Conservation (phyloP, 106 monocot species). For the Acorus calamus region DNA sequence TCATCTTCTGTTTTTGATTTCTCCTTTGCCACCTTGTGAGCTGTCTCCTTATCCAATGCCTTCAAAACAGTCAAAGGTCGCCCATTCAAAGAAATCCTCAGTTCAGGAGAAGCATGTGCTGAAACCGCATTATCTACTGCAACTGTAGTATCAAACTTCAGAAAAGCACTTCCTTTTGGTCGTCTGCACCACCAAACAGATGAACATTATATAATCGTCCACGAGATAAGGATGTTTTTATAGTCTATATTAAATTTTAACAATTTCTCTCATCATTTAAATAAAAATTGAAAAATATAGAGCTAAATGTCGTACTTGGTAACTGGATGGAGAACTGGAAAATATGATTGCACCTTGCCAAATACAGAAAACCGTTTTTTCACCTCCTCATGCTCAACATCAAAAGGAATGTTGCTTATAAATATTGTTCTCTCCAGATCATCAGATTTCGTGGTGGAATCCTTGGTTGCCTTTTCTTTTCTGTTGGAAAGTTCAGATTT, state of each 20-base stretch:
- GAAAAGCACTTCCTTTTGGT: conserved; percentile 83
- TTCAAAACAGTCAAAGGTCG: conserved; percentile 57
- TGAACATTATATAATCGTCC: not conserved
- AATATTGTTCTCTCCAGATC: conserved; percentile 81
- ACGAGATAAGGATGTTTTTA: no score
- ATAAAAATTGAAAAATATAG: no score
- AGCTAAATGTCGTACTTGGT: conserved; percentile 55
- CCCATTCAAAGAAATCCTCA: conserved; percentile 76
- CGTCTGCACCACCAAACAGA: conserved; percentile 36
- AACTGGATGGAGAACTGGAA: conserved; percentile 69
- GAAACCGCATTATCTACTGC: conserved; percentile 63
- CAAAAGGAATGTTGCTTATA: conserved; percentile 92
- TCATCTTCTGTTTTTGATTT: conserved; percentile 54
- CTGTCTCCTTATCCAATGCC: conserved; percentile 82
- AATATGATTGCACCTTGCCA: conserved; percentile 67
- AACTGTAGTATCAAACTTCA: conserved; percentile 45
- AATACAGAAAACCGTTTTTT: conserved; percentile 74
- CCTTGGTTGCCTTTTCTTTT: conserved; percentile 12
- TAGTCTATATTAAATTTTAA: no score
- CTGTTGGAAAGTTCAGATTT: conserved; percentile 12
- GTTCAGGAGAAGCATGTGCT: conserved; percentile 57
- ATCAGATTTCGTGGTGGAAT: conserved; percentile 11
- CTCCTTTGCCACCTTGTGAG: conserved; percentile 56
- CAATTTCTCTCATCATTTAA: no score
- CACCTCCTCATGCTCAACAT: conserved; percentile 67